phyloP scores from a whole-genome alignment of 306 rosid genomes.

The Bauhinia variegata region DNA sequence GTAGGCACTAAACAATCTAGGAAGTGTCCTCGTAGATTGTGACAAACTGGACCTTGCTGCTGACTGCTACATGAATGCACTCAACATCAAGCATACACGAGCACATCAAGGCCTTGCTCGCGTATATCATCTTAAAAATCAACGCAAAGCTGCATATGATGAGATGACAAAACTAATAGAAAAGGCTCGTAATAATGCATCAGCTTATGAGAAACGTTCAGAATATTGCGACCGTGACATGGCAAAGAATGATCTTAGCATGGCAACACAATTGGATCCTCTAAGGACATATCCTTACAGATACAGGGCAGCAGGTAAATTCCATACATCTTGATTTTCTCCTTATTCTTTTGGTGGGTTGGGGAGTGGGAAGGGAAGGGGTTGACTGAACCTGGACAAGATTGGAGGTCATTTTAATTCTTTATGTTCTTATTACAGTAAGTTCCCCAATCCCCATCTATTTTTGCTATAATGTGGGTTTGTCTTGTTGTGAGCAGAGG shows the following conservation, averaged over 20 bases:
- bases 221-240: conserved; percentile 94
- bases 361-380: conserved; percentile 15
- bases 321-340: conserved; percentile 2
- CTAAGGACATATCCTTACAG: conserved; percentile 90
- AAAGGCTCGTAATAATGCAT: conserved; percentile 80
- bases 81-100: conserved; percentile 85
- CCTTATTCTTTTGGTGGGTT: conserved; percentile 11
- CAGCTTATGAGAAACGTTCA: conserved; percentile 92
- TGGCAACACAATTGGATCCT: conserved; percentile 84
- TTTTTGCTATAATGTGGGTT: conserved; percentile 11
- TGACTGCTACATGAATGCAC: conserved; percentile 88
- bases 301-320: conserved; percentile 93
- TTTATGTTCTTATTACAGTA: conserved; percentile 20
- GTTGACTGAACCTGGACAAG: conserved; percentile 7
- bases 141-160: conserved; percentile 85
- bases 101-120: conserved; percentile 98
- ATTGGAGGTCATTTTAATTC: conserved; percentile 25
- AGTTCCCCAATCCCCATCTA: not conserved
- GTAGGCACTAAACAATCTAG: conserved; percentile 88
- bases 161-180: conserved; percentile 94
- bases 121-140: conserved; percentile 77
- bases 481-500: conserved; percentile 5
- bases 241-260: conserved; percentile 85
- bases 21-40: conserved; percentile 85
- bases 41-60: conserved; percentile 88